Evolutionary conservation across 352 stramenopile genomes (phyloP).

Genomic region (Phytophthora hybrid): DNA sequence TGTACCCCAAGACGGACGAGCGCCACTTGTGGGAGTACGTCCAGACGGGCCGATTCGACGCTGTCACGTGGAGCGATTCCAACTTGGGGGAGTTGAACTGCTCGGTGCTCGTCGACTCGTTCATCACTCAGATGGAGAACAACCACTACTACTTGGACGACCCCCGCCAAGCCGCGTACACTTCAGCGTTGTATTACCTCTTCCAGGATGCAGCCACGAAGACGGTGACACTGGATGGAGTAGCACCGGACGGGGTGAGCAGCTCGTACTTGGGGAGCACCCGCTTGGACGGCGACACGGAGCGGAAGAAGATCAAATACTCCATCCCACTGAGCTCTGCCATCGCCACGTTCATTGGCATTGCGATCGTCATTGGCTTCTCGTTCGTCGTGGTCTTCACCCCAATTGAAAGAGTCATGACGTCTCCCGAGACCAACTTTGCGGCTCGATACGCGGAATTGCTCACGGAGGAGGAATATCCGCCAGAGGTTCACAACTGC

Average conservation of each 20-base stretch:
- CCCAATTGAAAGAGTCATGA: slow-evolving; percentile 45
- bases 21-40: slow-evolving; percentile 38
- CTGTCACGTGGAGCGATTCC: slow-evolving; percentile 12
- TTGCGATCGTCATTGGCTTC: slow-evolving; percentile 44
- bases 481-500: slow-evolving; percentile 42
- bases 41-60: slow-evolving; percentile 27
- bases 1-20: slow-evolving; percentile 25
- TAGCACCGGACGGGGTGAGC: slow-evolving; percentile 5
- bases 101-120: slow-evolving; percentile 59
- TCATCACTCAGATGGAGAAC: slow-evolving; percentile 46
- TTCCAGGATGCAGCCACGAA: slow-evolving; percentile 55
- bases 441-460: slow-evolving; percentile 42
- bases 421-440: slow-evolving; percentile 38
- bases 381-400: slow-evolving; percentile 36
- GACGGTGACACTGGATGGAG: slow-evolving; percentile 15
- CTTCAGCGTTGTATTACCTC: slow-evolving; percentile 61
- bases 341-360: slow-evolving; percentile 52
- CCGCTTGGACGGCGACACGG: slow-evolving; percentile 46
- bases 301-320: slow-evolving; percentile 59
- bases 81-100: slow-evolving; percentile 39
- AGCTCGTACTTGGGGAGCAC: slow-evolving; percentile 35
- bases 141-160: slow-evolving; percentile 61
- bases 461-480: slow-evolving; percentile 52
- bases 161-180: slow-evolving; percentile 57
- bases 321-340: slow-evolving; percentile 49